Percentiles rank a stretch among this genome's conserved stretches.
Conservation (phyloP, 75 land plant genomes). For the Picea glauca region DNA sequence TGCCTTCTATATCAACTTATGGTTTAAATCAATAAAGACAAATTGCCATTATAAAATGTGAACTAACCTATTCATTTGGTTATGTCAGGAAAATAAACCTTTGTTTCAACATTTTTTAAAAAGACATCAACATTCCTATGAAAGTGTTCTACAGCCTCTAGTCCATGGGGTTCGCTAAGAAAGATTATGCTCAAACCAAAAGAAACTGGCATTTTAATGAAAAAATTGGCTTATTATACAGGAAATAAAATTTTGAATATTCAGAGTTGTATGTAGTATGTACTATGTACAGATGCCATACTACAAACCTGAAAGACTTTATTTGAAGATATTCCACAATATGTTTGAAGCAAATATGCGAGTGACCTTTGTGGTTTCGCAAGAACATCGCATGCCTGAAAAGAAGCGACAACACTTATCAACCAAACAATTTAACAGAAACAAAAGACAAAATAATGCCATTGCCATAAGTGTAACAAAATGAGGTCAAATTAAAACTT, state of each 20-base stretch:
- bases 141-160: neutral
- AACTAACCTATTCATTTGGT: neutral
- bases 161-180: neutral
- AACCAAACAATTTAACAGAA: neutral
- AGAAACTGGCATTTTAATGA: neutral
- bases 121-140: neutral
- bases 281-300: neutral
- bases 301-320: slow-evolving; percentile 79
- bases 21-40: neutral
- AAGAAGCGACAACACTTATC: neutral
- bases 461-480: slow-evolving; percentile 2
- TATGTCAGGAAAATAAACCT: neutral
- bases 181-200: neutral
- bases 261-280: neutral
- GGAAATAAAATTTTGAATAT: slow-evolving; percentile 1
- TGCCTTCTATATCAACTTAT: no score
- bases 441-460: neutral
- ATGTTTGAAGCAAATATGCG: slow-evolving; percentile 88
- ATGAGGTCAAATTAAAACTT: neutral
- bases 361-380: slow-evolving; percentile 90
- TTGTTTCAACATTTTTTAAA: neutral
- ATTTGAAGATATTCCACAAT: slow-evolving; percentile 73
- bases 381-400: slow-evolving; percentile 90
- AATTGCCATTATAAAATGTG: neutral
- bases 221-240: neutral